phyloP scores from a whole-genome alignment of 345 rosid species.

The Camelina neglecta region DNA sequence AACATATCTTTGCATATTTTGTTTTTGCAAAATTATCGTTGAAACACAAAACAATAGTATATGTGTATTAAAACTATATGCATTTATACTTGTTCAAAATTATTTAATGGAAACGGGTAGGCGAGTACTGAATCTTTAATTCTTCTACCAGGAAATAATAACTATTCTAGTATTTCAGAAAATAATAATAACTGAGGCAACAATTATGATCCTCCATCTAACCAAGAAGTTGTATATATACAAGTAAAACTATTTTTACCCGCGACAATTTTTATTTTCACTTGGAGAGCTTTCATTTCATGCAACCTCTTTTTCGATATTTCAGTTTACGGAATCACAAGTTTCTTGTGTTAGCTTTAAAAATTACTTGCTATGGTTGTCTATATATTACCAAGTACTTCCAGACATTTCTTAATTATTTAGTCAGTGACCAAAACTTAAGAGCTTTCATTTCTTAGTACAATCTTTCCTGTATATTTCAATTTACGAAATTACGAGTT shows the following conservation, averaged over 20 bases:
- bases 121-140: constrained; percentile 41
- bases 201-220: constrained; percentile 28
- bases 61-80: neutral
- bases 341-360: constrained; percentile 1
- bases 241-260: constrained; percentile 2
- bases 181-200: constrained; percentile 3
- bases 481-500: constrained; percentile 13
- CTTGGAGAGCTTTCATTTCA: constrained; percentile 20
- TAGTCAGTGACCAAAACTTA: neutral
- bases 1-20: neutral
- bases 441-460: constrained; percentile 8
- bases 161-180: constrained; percentile 22
- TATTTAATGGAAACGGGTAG: constrained; percentile 40
- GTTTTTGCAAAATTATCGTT: constrained; percentile 15
- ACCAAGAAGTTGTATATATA: constrained; percentile 2
- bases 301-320: neutral
- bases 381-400: neutral
- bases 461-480: constrained; percentile 14
- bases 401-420: neutral
- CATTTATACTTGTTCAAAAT: constrained; percentile 28
- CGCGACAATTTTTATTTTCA: neutral
- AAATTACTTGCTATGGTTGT: neutral
- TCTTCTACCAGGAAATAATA: constrained; percentile 39
- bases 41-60: neutral
- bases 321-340: neutral